These are phyloP conservation scores for Kuraishia piskuri DNA, from an alignment of 805 yeast species.

Conservation along the genomic window DNA sequence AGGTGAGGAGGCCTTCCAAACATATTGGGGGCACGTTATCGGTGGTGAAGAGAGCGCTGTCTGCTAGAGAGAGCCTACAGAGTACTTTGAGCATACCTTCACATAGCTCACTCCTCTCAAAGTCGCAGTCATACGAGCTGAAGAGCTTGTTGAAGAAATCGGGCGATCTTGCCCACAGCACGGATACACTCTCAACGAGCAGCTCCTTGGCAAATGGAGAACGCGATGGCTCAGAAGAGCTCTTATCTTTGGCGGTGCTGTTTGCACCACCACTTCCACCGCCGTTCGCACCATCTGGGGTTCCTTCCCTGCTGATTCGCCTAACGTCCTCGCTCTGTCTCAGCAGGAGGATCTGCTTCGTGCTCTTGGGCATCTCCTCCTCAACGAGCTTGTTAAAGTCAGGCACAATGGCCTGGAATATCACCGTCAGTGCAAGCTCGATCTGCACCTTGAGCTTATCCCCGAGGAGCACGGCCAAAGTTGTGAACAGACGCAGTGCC, in stretches of 20 bases:
- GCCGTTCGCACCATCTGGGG: background rate
- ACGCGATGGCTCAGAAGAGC: slow-evolving; percentile 1
- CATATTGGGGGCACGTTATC: slow-evolving; percentile 91
- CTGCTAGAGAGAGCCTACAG: slow-evolving; percentile 76
- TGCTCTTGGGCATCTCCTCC: slow-evolving; percentile 17
- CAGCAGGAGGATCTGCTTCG: slow-evolving; percentile 20
- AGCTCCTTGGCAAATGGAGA: slow-evolving; percentile 57
- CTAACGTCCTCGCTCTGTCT: background rate
- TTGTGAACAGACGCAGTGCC: slow-evolving; percentile 66
- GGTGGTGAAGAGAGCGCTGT: slow-evolving; percentile 70
- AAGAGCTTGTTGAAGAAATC: slow-evolving; percentile 67
- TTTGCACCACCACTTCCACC: background rate
- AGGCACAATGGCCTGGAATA: slow-evolving; percentile 37
- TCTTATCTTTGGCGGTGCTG: background rate
- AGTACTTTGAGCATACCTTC: slow-evolving; percentile 59
- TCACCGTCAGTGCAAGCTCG: slow-evolving; percentile 58
- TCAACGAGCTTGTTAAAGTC: slow-evolving; percentile 15
- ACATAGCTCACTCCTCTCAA: slow-evolving; percentile 75
- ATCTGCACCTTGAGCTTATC: slow-evolving; percentile 67
- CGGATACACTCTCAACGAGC: slow-evolving; percentile 75
- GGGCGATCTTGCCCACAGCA: slow-evolving; percentile 76
- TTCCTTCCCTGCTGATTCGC: background rate
- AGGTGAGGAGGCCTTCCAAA: slow-evolving; percentile 74
- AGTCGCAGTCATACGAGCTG: slow-evolving; percentile 83
- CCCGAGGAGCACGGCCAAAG: slow-evolving; percentile 62